Base-by-base conservation (phyloP, 306 rosid genomes). In the Echinosophora koreensis region DNA sequence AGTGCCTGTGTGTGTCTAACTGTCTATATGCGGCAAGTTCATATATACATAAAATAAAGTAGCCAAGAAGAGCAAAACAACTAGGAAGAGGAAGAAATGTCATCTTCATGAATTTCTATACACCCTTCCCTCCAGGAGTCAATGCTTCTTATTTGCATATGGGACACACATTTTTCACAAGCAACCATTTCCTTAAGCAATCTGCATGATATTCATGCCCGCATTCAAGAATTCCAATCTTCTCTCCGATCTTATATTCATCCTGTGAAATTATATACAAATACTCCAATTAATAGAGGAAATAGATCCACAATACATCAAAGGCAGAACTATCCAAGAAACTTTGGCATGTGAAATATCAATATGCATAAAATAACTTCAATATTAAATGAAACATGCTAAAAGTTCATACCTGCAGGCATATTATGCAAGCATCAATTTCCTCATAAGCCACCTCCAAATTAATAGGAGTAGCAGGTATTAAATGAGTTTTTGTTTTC, bases 101-200 rank as follows among this genome's bases (percentile, higher is more conserved):
- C 2, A 61, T 57, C 46, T 76, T 79, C 54, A 58, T 76, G 61
- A 18, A 34, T 66, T 69, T 34, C 80, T 88, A 91, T 73, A 62
- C 77, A 76, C 71, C 84, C 74, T 55, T 86, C 82, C 74, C 79
- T 73, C 79, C 85, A 3, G 80, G 67, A 30, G 59, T 66, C 84
- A 92, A 61, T 13, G 98, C 99, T 84, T 96, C 98, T 5, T 94
- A 92, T 82, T 96, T 96, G 98, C 99, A 96, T 71, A 96, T 68
- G 15, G 99, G 98, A 77, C 99, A 96, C 17, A 87, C 94, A 56
- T 96, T 96, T 82, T 96, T 96, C 6, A 91, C 86, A 16, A 88
- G 79, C 84, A 96, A 76, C 99, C 99, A 96, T 72, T 89, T 87
- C 88, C 70, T 89, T 15, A 96, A 74, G 87, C 99, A 96, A 47